These are phyloP conservation scores for Fomitopsis schrenkii DNA, from an alignment of 1,284 basidiomycete species.

Conservation along the genomic window DNA sequence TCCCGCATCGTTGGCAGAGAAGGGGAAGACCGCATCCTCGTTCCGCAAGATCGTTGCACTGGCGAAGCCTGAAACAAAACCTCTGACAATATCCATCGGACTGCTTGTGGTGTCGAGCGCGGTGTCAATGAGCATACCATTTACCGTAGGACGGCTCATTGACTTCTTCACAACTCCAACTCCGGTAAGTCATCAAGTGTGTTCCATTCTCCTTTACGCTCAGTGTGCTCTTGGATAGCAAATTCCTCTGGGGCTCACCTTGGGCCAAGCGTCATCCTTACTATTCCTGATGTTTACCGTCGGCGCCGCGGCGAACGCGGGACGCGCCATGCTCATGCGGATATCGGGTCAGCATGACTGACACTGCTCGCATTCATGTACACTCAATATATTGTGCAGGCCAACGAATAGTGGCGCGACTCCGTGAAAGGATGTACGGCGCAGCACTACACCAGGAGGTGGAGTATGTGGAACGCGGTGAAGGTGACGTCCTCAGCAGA, in stretches of 20 bases:
- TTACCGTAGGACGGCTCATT: conserved; percentile 88
- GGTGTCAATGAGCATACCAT: conserved; percentile 88
- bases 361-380: conserved; percentile 1
- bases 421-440: conserved; percentile 81
- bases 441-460: conserved; percentile 87
- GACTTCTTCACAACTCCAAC: conserved; percentile 80
- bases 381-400: conserved; percentile 37
- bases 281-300: conserved; percentile 82
- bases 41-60: conserved; percentile 74
- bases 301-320: conserved; percentile 87
- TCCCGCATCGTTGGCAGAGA: conserved; percentile 29
- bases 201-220: neutral
- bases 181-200: conserved; percentile 48
- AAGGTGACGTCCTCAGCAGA: conserved; percentile 91
- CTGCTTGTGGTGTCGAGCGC: conserved; percentile 64
- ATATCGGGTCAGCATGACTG: conserved; percentile 52
- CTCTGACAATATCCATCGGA: conserved; percentile 67
- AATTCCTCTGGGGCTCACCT: conserved; percentile 74
- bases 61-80: conserved; percentile 75
- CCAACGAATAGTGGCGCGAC: conserved; percentile 87
- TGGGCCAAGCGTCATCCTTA: conserved; percentile 76
- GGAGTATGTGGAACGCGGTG: conserved; percentile 88
- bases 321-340: conserved; percentile 86
- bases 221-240: conserved; percentile 38
- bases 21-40: conserved; percentile 47